Percentiles rank a stretch among this genome's conserved stretches.
Evolutionary conservation across 805 yeast species (phyloP).

Genomic region (Ogataea haglerorum): DNA sequence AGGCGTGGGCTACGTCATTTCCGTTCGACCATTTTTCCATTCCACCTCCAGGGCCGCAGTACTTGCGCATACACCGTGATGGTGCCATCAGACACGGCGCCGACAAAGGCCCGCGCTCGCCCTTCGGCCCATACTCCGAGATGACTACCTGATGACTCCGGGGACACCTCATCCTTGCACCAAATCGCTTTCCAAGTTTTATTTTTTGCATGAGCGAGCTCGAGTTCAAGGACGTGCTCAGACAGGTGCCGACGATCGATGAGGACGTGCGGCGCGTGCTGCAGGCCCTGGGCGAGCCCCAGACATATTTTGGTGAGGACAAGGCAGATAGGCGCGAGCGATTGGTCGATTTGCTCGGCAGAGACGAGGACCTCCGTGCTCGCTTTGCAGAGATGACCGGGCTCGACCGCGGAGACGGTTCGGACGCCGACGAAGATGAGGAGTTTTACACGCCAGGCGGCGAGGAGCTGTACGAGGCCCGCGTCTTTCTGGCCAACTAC

Average conservation of each 20-base stretch:
- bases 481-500: slow-evolving; percentile 48
- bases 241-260: slow-evolving; percentile 60
- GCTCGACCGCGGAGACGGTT: slow-evolving; percentile 2
- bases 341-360: slow-evolving; percentile 43
- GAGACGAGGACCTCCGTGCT: slow-evolving; percentile 26
- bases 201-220: slow-evolving; percentile 1
- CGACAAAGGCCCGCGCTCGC: background rate
- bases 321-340: slow-evolving; percentile 53
- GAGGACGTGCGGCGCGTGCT: slow-evolving; percentile 53
- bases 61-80: background rate
- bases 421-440: slow-evolving; percentile 51
- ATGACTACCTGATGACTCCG: background rate
- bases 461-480: slow-evolving; percentile 45
- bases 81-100: background rate
- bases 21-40: slow-evolving; percentile 15
- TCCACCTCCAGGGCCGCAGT: background rate
- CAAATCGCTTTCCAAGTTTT: background rate
- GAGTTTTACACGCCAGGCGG: slow-evolving; percentile 85
- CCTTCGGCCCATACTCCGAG: slow-evolving; percentile 8
- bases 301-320: slow-evolving; percentile 56
- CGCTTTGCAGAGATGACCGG: slow-evolving; percentile 12
- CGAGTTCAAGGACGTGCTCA: slow-evolving; percentile 12
- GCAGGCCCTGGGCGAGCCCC: slow-evolving; percentile 52
- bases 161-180: slow-evolving; percentile 10
- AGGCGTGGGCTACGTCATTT: slow-evolving; percentile 9